Evolutionary conservation across 768 basidiomycete genomes (phyloP), one percentile per base, ranked within the genome.

Genomic region (Mycena amicta): DNA sequence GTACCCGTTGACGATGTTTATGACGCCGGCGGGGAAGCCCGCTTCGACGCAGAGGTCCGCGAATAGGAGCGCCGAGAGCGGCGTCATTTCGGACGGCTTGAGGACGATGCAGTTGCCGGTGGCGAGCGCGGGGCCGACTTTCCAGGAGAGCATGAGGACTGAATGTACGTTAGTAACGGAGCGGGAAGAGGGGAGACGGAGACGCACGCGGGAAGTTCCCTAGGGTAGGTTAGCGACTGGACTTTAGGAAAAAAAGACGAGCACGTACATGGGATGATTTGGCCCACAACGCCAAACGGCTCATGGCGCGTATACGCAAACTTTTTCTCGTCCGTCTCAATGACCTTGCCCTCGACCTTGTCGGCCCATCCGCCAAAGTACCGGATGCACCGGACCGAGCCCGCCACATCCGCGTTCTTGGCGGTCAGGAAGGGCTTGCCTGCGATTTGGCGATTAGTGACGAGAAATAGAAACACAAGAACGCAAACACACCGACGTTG

Each of bases 361-460:
- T 90, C 90, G 43, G 88, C 86, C 83, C 87, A 87, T 15, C 90
- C 91, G 40, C 80, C 88, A 63, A 88, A 92, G 72, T 91, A 92
- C 15, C 80, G 75, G 55, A 89, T 67, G 56, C 75, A 74, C 29
- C 68, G 71, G 49, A 83, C 71, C 2, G 69, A 64, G 41, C 33
- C 33, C 2, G 28, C 33, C 23, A 74, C 12, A 50, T 75, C 74
- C 5, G 26, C 8, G 1, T 4, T n/a, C 37, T 62, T 66, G 0
- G 75, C 66, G 2, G 46, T 2, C 2, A 25, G 28, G 56, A 64
- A 74, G 20, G 70, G 52, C 55, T 74, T 75, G 30, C 75, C 75
- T 68, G 53, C 26, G 12, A n/a, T n/a, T n/a, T n/a, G 45, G 26
- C 11, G 53, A 27, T 15, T 22, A 53, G 22, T 5, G 20, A 20